Percentiles rank a stretch among this genome's conserved stretches.
These are phyloP conservation scores for Nemania diffusa DNA, from an alignment of 2,329 filamentous ascomycete genomes.

Conservation along the genomic window DNA sequence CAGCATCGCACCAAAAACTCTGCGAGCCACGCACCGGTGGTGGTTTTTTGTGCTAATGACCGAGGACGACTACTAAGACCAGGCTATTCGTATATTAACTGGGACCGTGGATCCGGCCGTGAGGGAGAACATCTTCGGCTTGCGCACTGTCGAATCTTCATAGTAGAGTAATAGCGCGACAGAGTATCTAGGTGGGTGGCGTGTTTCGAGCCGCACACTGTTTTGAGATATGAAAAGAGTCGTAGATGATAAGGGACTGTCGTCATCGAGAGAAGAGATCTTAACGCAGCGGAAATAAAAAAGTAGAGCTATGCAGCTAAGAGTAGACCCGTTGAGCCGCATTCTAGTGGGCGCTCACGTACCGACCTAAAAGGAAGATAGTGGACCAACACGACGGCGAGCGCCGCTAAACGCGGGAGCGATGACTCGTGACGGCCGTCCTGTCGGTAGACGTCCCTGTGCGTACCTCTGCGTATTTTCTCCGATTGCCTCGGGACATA, in stretches of 20 bases:
- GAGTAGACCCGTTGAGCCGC: conserved; percentile 10
- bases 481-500: not conserved
- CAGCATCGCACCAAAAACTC: conserved; percentile 1
- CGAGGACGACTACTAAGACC: conserved; percentile 1
- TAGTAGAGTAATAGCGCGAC: not conserved
- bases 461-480: not conserved
- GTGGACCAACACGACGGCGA: conserved; percentile 17
- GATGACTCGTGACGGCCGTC: conserved; percentile 24
- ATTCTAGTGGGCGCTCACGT: conserved; percentile 1
- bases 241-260: conserved; percentile 4
- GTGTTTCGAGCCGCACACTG: conserved; percentile 11
- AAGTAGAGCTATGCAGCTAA: conserved; percentile 7
- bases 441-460: not conserved
- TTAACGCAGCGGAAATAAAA: not conserved
- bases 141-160: conserved; percentile 1
- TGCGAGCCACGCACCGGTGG: not conserved
- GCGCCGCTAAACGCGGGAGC: conserved; percentile 13
- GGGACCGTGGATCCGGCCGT: not conserved
- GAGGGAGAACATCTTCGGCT: not conserved
- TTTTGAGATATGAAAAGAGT: not conserved
- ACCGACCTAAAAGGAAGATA: conserved; percentile 1
- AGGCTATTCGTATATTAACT: not conserved
- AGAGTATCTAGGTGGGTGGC: not conserved
- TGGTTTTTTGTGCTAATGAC: conserved; percentile 4
- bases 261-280: conserved; percentile 5